phyloP scores from a whole-genome alignment of 495 filamentous ascomycete species.

The Umbilicaria muhlenbergii region DNA sequence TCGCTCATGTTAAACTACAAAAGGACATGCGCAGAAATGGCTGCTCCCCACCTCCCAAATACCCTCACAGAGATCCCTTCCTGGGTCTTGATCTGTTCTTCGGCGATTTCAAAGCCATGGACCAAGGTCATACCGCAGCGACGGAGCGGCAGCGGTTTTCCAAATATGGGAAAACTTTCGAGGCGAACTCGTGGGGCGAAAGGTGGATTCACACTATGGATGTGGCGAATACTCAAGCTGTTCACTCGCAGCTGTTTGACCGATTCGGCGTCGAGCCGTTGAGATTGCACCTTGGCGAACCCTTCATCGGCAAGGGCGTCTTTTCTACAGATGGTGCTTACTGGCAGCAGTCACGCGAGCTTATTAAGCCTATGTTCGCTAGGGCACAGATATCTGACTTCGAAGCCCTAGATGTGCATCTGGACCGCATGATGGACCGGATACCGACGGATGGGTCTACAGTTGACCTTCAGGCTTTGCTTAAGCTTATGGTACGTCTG shows the following conservation, averaged over 20 bases:
- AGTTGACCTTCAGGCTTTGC: constrained; percentile 44
- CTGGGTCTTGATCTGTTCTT: constrained; percentile 18
- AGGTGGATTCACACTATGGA: constrained; percentile 3
- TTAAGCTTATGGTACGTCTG: no score
- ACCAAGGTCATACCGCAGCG: no score
- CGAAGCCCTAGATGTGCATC: constrained; percentile 13
- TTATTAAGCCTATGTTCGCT: constrained; percentile 23
- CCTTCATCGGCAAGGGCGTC: constrained; percentile 7
- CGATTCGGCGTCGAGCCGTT: constrained; percentile 5
- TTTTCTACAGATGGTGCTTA: constrained; percentile 21
- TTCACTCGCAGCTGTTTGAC: neutral
- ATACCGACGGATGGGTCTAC: constrained; percentile 32
- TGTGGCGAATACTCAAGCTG: constrained; percentile 6
- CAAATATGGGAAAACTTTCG: constrained; percentile 23
- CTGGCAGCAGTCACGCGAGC: constrained; percentile 22
- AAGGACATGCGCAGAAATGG: constrained; percentile 4
- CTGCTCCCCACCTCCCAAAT: constrained; percentile 12
- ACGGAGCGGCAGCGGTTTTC: constrained; percentile 12
- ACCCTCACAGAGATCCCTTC: constrained; percentile 18
- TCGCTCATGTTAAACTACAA: no score
- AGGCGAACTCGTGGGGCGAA: constrained; percentile 13
- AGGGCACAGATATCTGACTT: constrained; percentile 12
- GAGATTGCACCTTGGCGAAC: neutral
- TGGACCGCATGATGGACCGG: constrained; percentile 1
- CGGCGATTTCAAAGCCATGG: constrained; percentile 7